Evolutionary conservation across 2,329 filamentous ascomycete species (phyloP), one percentile per base, ranked within the genome.

Genomic region (Hymenoscyphus occultus): DNA sequence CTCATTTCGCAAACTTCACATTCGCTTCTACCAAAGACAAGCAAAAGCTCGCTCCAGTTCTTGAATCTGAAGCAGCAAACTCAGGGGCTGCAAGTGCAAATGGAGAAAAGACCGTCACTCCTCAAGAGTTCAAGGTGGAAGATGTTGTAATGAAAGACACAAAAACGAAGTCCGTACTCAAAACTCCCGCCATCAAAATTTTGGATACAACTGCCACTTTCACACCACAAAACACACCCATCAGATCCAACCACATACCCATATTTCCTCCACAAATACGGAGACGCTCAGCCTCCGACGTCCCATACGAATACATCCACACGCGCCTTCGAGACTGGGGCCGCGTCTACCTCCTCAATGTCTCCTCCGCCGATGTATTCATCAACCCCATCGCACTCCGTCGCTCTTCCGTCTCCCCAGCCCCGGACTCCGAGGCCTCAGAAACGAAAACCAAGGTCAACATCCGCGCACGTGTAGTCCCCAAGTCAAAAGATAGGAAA

Each of bases 401-500:
- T 16, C 74, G 77, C 35, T 65, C 72, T 32, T 79, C 61, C 39
- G 60, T 71, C 16, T 56, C 61, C 9, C 10, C 56, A 1, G n/a
- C 31, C 5, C 61, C 64, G 16, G 65, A 63, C 16, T 61, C 66
- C 39, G 59, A 54, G 5, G 48, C 35, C 1, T 45, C 61, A 3
- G 58, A 56, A 22, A 54, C 60, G 1, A 54, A 60, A 22, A 64
- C 65, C 10, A 57, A 63, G 7, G 70, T 80, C 13, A 77, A 73
- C 2, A 77, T 84, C 59, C 78, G 80, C 16, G 81, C 80, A 2
- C 75, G 79, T 14, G 77, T 85, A 9, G 69, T 77, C 5, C 81
- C 83, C 16, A 75, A 74, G 42, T 65, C 63, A 3, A 73, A 76
- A 4, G 77, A 79, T 1, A 76, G 78, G 19, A 78, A 79, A 59